Conservation (phyloP, 768 basidiomycete species). For the Chalciporus sphaerocephalus region DNA sequence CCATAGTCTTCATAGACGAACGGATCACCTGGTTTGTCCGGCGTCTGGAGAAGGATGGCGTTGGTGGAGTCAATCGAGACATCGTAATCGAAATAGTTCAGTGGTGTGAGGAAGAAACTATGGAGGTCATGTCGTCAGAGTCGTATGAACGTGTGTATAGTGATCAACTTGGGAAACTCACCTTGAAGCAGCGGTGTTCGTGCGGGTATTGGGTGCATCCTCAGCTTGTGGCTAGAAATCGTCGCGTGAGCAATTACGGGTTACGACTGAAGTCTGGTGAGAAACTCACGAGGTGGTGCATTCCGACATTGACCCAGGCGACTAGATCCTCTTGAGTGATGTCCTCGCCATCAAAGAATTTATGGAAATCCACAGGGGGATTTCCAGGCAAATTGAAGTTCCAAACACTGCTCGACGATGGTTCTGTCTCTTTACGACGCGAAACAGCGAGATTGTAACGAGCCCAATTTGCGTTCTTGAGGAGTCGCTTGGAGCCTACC, state of each 20-base stretch:
- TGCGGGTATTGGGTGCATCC: slow-evolving; percentile 58
- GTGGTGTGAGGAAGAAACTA: slow-evolving; percentile 55
- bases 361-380: slow-evolving; percentile 55
- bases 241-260: neutral
- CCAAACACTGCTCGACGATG: slow-evolving; percentile 54
- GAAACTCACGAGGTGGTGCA: slow-evolving; percentile 52
- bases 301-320: slow-evolving; percentile 63
- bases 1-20: slow-evolving; percentile 51
- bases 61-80: slow-evolving; percentile 55
- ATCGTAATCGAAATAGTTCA: slow-evolving; percentile 65
- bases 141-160: neutral
- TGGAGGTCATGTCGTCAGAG: neutral
- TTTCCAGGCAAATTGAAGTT: slow-evolving; percentile 57
- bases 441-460: slow-evolving; percentile 59
- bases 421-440: slow-evolving; percentile 57
- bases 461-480: slow-evolving; percentile 65
- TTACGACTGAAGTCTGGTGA: neutral
- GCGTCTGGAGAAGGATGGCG: slow-evolving; percentile 44
- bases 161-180: slow-evolving; percentile 18
- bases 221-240: slow-evolving; percentile 51
- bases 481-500: slow-evolving; percentile 53
- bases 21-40: slow-evolving; percentile 34
- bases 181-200: slow-evolving; percentile 53
- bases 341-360: slow-evolving; percentile 61
- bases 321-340: slow-evolving; percentile 63